Evolutionary conservation across 2,329 filamentous ascomycete species (phyloP).

Genomic region (Cladosporium cucumerinum): DNA sequence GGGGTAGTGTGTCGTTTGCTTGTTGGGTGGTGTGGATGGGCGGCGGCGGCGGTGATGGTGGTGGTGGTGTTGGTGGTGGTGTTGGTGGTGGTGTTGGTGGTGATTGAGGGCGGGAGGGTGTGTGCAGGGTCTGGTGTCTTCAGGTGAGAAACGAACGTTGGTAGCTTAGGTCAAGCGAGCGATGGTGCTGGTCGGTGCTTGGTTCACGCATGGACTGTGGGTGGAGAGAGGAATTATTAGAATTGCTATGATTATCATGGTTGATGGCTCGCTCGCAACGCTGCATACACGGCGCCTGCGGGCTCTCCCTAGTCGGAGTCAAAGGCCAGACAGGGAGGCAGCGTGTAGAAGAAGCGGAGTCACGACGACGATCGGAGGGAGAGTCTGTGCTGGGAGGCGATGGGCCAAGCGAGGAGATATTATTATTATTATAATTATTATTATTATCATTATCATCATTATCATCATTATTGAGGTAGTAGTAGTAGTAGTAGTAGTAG

Average conservation of each 20-base stretch:
- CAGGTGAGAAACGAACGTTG: slow-evolving; percentile 6
- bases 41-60: not conserved
- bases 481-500: too few species aligned
- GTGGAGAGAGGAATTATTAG: not conserved
- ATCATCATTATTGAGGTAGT: too few species aligned
- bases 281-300: slow-evolving; percentile 1
- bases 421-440: too few species aligned
- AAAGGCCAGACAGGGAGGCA: slow-evolving; percentile 7
- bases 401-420: not conserved
- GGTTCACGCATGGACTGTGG: slow-evolving; percentile 7
- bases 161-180: slow-evolving; percentile 10
- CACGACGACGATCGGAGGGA: slow-evolving; percentile 7
- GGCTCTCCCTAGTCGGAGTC: slow-evolving; percentile 7
- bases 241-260: not conserved
- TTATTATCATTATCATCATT: too few species aligned
- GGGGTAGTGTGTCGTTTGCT: not conserved
- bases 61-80: not conserved
- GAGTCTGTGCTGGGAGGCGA: not conserved
- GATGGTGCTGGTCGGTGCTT: slow-evolving; percentile 5
- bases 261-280: not conserved
- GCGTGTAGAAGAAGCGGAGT: not conserved
- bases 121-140: slow-evolving; percentile 9
- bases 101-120: not conserved
- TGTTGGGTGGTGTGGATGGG: not conserved
- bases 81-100: not conserved